These are phyloP conservation scores for Rhizopogon roseolus DNA, from an alignment of 768 basidiomycete genomes.

Conservation along the genomic window DNA sequence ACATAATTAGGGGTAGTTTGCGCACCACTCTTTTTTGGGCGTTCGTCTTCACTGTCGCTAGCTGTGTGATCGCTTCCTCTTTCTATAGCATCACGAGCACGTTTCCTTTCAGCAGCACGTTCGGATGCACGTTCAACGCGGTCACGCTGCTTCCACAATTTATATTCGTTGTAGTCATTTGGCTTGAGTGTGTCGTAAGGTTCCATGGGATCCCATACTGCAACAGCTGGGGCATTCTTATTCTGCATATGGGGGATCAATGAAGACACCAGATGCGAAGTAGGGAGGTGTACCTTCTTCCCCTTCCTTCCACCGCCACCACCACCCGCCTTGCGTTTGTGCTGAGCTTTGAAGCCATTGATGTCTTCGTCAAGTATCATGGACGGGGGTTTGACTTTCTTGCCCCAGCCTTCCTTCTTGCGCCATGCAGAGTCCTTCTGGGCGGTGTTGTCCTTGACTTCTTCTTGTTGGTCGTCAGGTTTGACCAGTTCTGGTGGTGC, in stretches of 20 bases:
- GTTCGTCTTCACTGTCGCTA: slow-evolving; percentile 62
- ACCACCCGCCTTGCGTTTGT: slow-evolving; percentile 50
- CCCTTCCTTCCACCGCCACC: slow-evolving; percentile 41
- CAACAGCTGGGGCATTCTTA: slow-evolving; percentile 47
- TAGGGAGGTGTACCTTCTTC: slow-evolving; percentile 49
- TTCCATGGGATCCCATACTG: slow-evolving; percentile 75
- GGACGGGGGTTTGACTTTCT: slow-evolving; percentile 85
- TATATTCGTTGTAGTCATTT: slow-evolving; percentile 88
- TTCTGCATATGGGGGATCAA: slow-evolving; percentile 37
- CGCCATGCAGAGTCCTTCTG: slow-evolving; percentile 31
- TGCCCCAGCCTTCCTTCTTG: slow-evolving; percentile 68
- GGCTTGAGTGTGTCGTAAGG: slow-evolving; percentile 78
- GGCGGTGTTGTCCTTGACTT: slow-evolving; percentile 22
- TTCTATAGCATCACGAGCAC: slow-evolving; percentile 44
- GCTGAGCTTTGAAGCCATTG: slow-evolving; percentile 70
- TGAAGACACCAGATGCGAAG: neutral
- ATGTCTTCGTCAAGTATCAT: slow-evolving; percentile 89
- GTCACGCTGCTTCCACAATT: slow-evolving; percentile 72
- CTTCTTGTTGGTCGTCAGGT: slow-evolving; percentile 18
- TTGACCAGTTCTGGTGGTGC: slow-evolving; percentile 60
- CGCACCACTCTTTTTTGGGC: slow-evolving; percentile 66
- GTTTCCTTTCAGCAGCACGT: slow-evolving; percentile 56
- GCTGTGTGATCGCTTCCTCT: slow-evolving; percentile 58
- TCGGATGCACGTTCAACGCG: slow-evolving; percentile 66
- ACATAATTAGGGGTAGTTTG: neutral